These are phyloP conservation scores for Colletotrichum sidae DNA, from an alignment of 2,329 filamentous ascomycete species.

Conservation along the genomic window DNA sequence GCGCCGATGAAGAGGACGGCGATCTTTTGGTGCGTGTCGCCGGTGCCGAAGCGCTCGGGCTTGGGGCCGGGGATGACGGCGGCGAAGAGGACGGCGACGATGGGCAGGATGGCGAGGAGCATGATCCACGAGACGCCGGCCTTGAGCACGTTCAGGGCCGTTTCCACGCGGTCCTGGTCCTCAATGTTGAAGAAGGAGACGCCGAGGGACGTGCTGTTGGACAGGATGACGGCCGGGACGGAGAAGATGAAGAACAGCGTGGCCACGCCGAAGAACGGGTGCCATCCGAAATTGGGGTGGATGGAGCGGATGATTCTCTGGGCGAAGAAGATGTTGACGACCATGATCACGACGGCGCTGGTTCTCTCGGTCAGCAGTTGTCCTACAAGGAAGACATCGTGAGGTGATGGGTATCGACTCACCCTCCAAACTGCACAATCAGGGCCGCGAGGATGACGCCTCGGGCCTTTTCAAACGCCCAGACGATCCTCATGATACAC, in stretches of 20 bases:
- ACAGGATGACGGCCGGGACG: constrained; percentile 44
- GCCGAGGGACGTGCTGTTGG: constrained; percentile 47
- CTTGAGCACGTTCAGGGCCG: constrained; percentile 38
- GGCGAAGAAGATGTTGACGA: constrained; percentile 52
- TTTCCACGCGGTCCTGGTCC: constrained; percentile 35
- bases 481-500: constrained; percentile 50
- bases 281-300: constrained; percentile 51
- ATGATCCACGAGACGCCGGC: constrained; percentile 41
- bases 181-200: constrained; percentile 42
- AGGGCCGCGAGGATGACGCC: constrained; percentile 48
- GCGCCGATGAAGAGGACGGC: constrained; percentile 43
- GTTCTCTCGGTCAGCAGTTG: constrained; percentile 54
- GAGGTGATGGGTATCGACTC: constrained; percentile 4
- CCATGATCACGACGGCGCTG: constrained; percentile 50
- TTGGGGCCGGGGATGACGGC: constrained; percentile 44
- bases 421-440: constrained; percentile 52
- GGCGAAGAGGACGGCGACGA: constrained; percentile 41
- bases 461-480: constrained; percentile 44
- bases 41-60: constrained; percentile 47
- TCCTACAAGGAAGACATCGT: constrained; percentile 39
- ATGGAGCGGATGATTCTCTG: constrained; percentile 53
- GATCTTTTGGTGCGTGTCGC: constrained; percentile 45
- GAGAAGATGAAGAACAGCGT: constrained; percentile 44
- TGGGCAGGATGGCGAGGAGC: constrained; percentile 40
- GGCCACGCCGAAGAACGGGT: constrained; percentile 41